Base-by-base conservation (phyloP, 2,329 filamentous ascomycete genomes). In the Epichloe amarillans region DNA sequence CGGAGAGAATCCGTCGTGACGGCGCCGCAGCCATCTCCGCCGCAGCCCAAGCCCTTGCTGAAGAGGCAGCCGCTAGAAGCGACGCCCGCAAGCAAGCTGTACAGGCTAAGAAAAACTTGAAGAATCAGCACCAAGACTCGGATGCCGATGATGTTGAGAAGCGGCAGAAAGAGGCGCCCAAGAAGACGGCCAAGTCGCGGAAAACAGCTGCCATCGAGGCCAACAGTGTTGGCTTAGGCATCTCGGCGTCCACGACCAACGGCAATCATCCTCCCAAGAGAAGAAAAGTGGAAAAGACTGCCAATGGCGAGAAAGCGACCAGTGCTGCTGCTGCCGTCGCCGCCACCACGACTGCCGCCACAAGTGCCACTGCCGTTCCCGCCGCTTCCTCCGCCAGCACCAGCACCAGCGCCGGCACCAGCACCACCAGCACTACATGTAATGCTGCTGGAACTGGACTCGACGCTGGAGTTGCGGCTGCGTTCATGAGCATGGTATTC, bases 61-160 rank as follows among this genome's bases (percentile, higher is more conserved):
- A 85, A 37, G 90, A 95, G 64, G 86, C 86, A 19, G 86, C 88
- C 12, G 83, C 86, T 51, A 81, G 90, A 58, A 93, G 88, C 64
- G 89, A 94, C 62, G 83, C 84, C 36, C 78, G 88, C 56, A 88
- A 91, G 62, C 88, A 95, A 66, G 86, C 88, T 21, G 74, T 90
- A 54, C 76, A 83, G 55, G 85, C 84, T 40, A 86, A 86, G 61
- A 88, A 86, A 64, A 85, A 82, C 55, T 79, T 79, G 56, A 84
- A 82, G 61, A 74, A 71, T 49, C 80, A 84, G 26, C 81, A 85
- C 53, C 75, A 78, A 36, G 88, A 94, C 55, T 87, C 85, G 0
- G 88, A 95, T 60, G 82, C 83, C 56, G 88, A 95, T 57, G 88
- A 94, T 47, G 70, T 72, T 50, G 74, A 76, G 33, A 71, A 66